Evolutionary conservation across 1,139 yeast genomes (phyloP).

Genomic region (Taphrina populina): DNA sequence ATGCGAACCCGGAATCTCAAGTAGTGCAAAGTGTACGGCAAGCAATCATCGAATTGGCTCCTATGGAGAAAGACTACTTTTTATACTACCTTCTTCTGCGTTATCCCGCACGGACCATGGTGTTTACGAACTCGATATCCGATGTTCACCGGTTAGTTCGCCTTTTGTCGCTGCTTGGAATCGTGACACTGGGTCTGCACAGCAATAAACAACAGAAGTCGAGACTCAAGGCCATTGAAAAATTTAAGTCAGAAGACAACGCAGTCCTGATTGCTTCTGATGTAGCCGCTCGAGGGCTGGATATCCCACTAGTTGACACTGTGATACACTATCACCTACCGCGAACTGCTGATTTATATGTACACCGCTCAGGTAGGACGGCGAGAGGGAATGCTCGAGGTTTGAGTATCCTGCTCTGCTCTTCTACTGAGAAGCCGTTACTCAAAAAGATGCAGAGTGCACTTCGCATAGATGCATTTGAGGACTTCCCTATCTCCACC

Average conservation of each 20-base stretch:
- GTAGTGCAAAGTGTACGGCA: conserved; percentile 77
- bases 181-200: conserved; percentile 79
- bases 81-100: conserved; percentile 80
- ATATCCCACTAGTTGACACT: conserved; percentile 85
- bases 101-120: conserved; percentile 86
- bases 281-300: conserved; percentile 98
- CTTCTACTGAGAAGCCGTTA: conserved; percentile 67
- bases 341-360: conserved; percentile 87
- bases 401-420: conserved; percentile 85
- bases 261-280: conserved; percentile 89
- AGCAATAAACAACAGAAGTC: conserved; percentile 95
- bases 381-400: conserved; percentile 96
- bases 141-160: conserved; percentile 85
- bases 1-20: conserved; percentile 81
- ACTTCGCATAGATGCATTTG: conserved; percentile 65
- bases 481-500: conserved; percentile 72
- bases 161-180: conserved; percentile 63
- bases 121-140: conserved; percentile 91
- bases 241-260: conserved; percentile 48
- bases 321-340: conserved; percentile 96
- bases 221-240: conserved; percentile 79
- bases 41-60: conserved; percentile 86
- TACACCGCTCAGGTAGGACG: conserved; percentile 97
- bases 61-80: conserved; percentile 84
- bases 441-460: conserved; percentile 54